phyloP scores from a whole-genome alignment of 257 asterid genomes.

The Solanum sejunctum region DNA sequence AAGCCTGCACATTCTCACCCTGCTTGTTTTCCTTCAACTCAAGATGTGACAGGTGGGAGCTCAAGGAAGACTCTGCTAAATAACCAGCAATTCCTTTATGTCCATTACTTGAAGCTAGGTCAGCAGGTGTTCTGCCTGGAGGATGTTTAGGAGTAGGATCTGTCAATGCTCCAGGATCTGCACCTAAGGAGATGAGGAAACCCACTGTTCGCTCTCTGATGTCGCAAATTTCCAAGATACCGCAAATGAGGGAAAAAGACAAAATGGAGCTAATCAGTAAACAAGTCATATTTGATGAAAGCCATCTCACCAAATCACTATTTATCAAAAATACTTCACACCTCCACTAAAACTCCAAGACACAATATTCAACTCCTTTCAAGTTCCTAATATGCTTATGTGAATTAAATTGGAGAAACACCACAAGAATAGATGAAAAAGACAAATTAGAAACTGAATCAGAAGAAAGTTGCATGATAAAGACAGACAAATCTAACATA shows the following conservation, averaged over 20 bases:
- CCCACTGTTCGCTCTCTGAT: slow-evolving; percentile 70
- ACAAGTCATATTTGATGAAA: background rate
- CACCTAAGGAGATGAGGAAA: slow-evolving; percentile 62
- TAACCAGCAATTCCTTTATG: slow-evolving; percentile 95
- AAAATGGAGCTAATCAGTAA: background rate
- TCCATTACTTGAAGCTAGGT: slow-evolving; percentile 72
- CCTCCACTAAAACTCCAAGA: background rate
- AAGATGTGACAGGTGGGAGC: slow-evolving; percentile 48
- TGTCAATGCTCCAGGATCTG: slow-evolving; percentile 66
- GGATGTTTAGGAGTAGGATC: slow-evolving; percentile 74
- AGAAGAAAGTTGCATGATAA: background rate
- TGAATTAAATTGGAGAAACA: background rate
- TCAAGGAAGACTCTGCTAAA: slow-evolving; percentile 69
- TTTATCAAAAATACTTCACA: background rate
- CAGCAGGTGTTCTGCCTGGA: slow-evolving; percentile 68
- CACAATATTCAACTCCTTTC: background rate
- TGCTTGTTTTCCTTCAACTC: slow-evolving; percentile 41
- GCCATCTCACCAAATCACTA: background rate
- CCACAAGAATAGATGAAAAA: background rate
- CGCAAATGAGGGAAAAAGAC: background rate
- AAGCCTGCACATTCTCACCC: slow-evolving; percentile 15
- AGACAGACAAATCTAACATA: background rate
- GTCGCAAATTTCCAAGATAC: slow-evolving; percentile 7
- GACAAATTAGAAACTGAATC: background rate
- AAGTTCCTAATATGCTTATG: background rate